Conservation (phyloP, 2,329 filamentous ascomycete species). For the Neurospora sp. region DNA sequence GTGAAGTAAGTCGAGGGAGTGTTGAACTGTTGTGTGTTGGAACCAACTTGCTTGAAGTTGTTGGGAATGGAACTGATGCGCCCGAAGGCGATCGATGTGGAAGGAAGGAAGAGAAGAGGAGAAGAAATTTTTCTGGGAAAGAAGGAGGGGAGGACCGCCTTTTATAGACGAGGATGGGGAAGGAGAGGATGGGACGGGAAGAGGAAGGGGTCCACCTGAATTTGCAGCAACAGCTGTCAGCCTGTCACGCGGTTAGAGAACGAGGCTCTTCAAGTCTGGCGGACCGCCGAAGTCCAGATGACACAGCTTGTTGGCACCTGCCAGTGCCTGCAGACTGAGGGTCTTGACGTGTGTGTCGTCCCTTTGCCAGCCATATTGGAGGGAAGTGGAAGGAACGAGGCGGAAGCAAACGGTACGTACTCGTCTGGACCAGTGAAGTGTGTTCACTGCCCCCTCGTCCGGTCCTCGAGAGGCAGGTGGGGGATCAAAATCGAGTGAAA, state of each 20-base stretch:
- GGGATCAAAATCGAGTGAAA: neutral
- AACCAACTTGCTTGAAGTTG: neutral
- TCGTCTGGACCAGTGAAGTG: neutral
- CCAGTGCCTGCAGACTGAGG: neutral
- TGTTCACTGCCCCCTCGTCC: neutral
- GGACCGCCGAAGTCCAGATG: neutral
- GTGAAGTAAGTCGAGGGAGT: neutral
- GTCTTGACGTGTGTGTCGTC: neutral
- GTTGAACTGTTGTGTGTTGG: neutral
- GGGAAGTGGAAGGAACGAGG: neutral
- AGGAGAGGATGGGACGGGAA: neutral
- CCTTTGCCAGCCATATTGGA: neutral
- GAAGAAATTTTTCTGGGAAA: neutral
- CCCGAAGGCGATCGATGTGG: neutral
- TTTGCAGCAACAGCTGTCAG: neutral
- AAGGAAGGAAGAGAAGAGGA: neutral
- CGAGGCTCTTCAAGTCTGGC: neutral
- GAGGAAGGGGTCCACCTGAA: neutral
- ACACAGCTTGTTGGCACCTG: neutral
- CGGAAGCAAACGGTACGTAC: neutral
- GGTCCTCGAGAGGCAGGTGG: neutral
- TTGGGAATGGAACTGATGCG: neutral
- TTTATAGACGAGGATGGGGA: neutral
- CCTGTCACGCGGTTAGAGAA: neutral
- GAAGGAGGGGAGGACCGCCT: neutral